These are phyloP conservation scores for Sphagnurus paluster DNA, from an alignment of 1,284 basidiomycete species.

Conservation along the genomic window DNA sequence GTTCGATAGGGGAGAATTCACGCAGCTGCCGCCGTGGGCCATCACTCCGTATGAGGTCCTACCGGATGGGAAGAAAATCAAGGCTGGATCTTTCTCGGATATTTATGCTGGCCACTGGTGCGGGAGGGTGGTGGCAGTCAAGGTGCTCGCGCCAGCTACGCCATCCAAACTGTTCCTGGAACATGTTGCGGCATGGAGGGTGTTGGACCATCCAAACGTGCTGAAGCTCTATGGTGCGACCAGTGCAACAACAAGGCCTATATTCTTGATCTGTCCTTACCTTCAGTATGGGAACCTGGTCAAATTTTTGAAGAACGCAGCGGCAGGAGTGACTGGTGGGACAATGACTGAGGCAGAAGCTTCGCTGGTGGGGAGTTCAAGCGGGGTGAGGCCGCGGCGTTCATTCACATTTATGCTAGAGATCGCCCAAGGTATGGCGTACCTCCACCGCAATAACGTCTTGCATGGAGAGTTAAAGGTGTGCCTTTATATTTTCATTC, in stretches of 20 bases:
- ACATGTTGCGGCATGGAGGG: constrained; percentile 52
- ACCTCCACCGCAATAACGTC: constrained; percentile 62
- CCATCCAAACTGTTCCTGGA: constrained; percentile 49
- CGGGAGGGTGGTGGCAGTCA: constrained; percentile 57
- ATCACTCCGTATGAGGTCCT: no score
- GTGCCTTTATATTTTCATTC: constrained; percentile 5
- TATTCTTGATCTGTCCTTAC: constrained; percentile 72
- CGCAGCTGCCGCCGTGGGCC: no score
- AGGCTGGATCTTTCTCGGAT: constrained; percentile 69
- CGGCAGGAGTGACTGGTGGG: constrained; percentile 12
- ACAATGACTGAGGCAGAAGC: not conserved
- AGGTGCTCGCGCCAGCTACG: constrained; percentile 49
- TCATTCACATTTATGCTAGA: constrained; percentile 52
- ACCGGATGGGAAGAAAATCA: constrained; percentile 51
- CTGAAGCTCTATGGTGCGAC: constrained; percentile 60
- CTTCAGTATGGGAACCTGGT: constrained; percentile 45
- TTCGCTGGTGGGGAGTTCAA: no score
- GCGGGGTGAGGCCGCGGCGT: not conserved
- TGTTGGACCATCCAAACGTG: constrained; percentile 52
- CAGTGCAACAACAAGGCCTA: constrained; percentile 55
- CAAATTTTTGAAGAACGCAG: constrained; percentile 36
- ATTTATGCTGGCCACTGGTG: constrained; percentile 70
- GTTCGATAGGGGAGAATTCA: no score
- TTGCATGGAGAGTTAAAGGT: constrained; percentile 77
- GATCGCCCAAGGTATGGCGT: constrained; percentile 74